These are phyloP conservation scores for Fusarium coicis DNA, from an alignment of 2,329 filamentous ascomycete genomes.

Conservation along the genomic window DNA sequence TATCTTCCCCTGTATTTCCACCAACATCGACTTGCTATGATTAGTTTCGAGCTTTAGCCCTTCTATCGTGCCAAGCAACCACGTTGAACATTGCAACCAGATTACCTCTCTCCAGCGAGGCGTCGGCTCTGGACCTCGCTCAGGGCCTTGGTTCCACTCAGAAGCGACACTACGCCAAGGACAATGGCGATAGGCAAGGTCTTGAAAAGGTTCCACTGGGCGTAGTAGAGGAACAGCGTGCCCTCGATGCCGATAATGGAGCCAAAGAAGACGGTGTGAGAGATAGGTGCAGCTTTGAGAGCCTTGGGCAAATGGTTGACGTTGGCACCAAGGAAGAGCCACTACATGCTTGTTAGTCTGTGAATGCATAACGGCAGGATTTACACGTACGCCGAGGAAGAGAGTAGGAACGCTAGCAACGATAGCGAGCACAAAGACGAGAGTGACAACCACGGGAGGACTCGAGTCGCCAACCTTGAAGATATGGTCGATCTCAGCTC, in stretches of 20 bases:
- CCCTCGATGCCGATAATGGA: constrained; percentile 89
- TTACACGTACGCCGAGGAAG: constrained; percentile 70
- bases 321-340: constrained; percentile 86
- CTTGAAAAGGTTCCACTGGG: constrained; percentile 91
- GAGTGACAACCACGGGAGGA: constrained; percentile 81
- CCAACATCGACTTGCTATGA: not conserved
- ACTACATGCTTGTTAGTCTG: constrained; percentile 61
- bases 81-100: not conserved
- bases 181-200: constrained; percentile 77
- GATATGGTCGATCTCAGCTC: constrained; percentile 87
- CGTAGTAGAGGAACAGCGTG: constrained; percentile 96
- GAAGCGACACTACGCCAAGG: constrained; percentile 77
- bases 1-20: not conserved
- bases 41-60: not conserved
- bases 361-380: too few relatives aligned
- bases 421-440: constrained; percentile 80
- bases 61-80: constrained; percentile 17
- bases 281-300: constrained; percentile 78
- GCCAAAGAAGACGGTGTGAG: constrained; percentile 86
- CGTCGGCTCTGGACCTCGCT: constrained; percentile 92
- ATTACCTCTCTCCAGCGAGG: constrained; percentile 75
- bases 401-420: constrained; percentile 79
- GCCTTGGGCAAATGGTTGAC: constrained; percentile 80
- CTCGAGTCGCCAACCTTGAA: constrained; percentile 84
- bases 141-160: constrained; percentile 90